phyloP scores from a whole-genome alignment of 768 basidiomycete genomes.

The Xerocomellus amylosporus region DNA sequence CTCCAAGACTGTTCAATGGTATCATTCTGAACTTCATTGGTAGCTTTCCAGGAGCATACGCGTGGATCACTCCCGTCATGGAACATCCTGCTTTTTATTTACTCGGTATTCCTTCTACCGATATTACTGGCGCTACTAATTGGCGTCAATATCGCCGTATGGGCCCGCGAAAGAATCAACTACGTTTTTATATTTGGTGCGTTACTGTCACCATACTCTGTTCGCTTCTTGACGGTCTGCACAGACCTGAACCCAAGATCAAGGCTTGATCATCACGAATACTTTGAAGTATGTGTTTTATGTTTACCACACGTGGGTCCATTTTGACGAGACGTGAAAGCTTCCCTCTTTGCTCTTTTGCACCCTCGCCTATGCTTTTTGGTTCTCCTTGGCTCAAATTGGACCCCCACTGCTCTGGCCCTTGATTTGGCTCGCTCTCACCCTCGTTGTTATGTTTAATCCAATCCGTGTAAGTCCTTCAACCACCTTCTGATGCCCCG shows the following conservation, averaged over 20 bases:
- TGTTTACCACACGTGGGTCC: neutral
- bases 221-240: neutral
- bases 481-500: neutral
- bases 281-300: constrained; percentile 52
- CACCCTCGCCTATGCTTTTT: constrained; percentile 74
- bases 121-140: constrained; percentile 73
- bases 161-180: constrained; percentile 77
- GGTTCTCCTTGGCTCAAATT: constrained; percentile 71
- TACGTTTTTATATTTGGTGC: constrained; percentile 86
- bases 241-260: constrained; percentile 69
- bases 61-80: constrained; percentile 59
- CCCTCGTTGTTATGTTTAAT: constrained; percentile 58
- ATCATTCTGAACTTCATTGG: neutral
- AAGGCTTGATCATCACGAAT: constrained; percentile 76
- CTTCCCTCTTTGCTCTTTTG: constrained; percentile 72
- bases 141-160: constrained; percentile 77
- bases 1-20: neutral
- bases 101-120: constrained; percentile 71
- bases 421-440: constrained; percentile 73
- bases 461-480: constrained; percentile 59
- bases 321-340: constrained; percentile 35
- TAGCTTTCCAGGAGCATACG: constrained; percentile 55
- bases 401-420: constrained; percentile 77
- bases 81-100: constrained; percentile 74
- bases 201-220: constrained; percentile 12